These are phyloP conservation scores for Mortierella sp. DNA, from an alignment of 371 early-diverging fungal genomes.

Conservation along the genomic window DNA sequence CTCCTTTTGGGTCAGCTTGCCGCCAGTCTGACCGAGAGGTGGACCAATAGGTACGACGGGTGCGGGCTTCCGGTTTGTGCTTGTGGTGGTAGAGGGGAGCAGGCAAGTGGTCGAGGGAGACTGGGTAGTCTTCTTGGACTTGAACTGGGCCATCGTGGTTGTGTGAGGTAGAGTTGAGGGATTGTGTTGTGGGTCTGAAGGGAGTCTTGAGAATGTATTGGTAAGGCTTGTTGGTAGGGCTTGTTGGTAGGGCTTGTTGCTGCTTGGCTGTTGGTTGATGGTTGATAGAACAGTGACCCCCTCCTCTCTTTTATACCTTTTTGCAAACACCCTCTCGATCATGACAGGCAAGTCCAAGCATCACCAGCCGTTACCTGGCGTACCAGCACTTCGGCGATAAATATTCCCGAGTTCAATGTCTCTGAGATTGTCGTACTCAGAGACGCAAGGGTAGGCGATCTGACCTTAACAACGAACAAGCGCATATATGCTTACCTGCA, in stretches of 20 bases:
- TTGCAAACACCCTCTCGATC: neutral
- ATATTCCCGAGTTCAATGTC: neutral
- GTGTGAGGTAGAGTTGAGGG: neutral
- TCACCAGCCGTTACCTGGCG: neutral
- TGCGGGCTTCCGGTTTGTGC: neutral
- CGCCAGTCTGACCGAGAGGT: neutral
- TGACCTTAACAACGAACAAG: neutral
- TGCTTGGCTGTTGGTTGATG: neutral
- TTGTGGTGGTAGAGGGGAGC: neutral
- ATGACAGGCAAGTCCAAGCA: neutral
- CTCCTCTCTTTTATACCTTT: neutral
- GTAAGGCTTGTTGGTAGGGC: neutral
- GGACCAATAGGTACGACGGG: neutral
- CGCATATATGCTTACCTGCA: neutral
- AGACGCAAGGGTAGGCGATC: neutral
- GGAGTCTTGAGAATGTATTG: neutral
- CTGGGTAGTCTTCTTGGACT: neutral
- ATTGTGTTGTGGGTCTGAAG: neutral
- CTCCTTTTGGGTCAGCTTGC: neutral
- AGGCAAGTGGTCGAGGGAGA: neutral
- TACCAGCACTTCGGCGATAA: neutral
- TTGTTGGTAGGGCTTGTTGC: neutral
- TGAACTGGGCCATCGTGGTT: neutral
- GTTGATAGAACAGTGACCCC: neutral
- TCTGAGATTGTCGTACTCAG: neutral